Evolutionary conservation across 1,284 basidiomycete genomes (phyloP).

Genomic region (Tetrapyrgos nigripes): DNA sequence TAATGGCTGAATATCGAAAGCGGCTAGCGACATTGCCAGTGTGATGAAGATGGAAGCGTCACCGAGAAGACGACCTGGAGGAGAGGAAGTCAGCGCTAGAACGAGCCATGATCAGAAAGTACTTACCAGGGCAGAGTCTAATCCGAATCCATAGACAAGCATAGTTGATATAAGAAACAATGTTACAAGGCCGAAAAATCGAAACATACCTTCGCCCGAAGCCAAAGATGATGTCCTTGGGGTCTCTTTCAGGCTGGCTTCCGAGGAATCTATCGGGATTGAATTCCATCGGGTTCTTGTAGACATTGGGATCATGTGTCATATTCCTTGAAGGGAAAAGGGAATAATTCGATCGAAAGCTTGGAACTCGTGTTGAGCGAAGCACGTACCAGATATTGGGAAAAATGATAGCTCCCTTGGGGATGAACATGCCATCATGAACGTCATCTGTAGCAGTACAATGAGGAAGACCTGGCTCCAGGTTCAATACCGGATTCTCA

Average conservation of each 20-base stretch:
- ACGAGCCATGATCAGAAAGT: too few relatives aligned
- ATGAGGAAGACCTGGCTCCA: slow-evolving; percentile 27
- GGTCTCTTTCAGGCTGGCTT: slow-evolving; percentile 19
- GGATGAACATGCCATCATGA: slow-evolving; percentile 30
- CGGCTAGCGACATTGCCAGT: slow-evolving; percentile 25
- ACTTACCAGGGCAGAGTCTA: slow-evolving; percentile 22
- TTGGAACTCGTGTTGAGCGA: neutral
- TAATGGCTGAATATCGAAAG: slow-evolving; percentile 23
- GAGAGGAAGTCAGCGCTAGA: neutral
- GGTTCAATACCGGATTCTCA: too few relatives aligned
- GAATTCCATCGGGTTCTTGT: slow-evolving; percentile 28
- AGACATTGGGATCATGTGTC: slow-evolving; percentile 21
- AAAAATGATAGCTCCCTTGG: slow-evolving; percentile 27
- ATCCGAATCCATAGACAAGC: neutral
- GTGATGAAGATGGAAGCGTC: slow-evolving; percentile 28
- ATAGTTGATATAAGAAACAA: neutral
- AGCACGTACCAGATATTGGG: slow-evolving; percentile 27
- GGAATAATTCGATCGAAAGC: neutral
- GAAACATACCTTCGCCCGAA: slow-evolving; percentile 22
- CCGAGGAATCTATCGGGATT: slow-evolving; percentile 33
- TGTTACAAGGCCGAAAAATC: neutral
- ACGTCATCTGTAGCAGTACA: slow-evolving; percentile 25
- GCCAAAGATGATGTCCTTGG: slow-evolving; percentile 21
- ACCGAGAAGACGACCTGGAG: slow-evolving; percentile 25
- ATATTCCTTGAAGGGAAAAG: slow-evolving; percentile 17